Evolutionary conservation across 805 yeast genomes (phyloP).

Genomic region (Candida argentea): DNA sequence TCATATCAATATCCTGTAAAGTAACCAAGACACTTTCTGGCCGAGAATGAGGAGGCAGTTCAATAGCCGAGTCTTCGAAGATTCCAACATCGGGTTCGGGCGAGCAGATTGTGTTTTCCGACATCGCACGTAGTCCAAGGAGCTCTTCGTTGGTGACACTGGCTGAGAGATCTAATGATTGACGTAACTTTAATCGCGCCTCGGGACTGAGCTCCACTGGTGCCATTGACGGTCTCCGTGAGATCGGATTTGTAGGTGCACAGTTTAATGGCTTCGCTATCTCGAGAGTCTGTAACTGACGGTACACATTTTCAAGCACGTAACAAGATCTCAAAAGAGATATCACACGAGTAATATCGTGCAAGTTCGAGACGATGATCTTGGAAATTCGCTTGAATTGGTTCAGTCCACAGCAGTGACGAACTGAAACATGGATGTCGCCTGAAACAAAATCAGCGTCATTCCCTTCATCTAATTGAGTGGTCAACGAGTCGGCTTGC

Average conservation of each 20-base stretch:
- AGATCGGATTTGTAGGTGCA: too few relatives aligned
- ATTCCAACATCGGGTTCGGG: neutral
- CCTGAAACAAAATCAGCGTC: conserved; percentile 2
- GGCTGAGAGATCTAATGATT: conserved; percentile 23
- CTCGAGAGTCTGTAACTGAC: too few relatives aligned
- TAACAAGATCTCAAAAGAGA: conserved; percentile 23
- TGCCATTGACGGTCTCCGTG: conserved; percentile 1
- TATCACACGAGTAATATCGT: conserved; percentile 15
- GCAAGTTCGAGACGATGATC: conserved; percentile 14
- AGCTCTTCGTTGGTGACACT: conserved; percentile 32
- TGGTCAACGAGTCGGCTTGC: conserved; percentile 1
- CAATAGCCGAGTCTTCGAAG: neutral
- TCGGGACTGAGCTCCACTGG: conserved; percentile 11
- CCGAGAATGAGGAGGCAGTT: too few relatives aligned
- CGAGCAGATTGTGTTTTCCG: conserved; percentile 10
- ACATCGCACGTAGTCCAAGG: conserved; percentile 20
- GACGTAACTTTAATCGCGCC: conserved; percentile 20
- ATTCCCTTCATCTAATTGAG: conserved; percentile 5
- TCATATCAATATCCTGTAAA: too few relatives aligned
- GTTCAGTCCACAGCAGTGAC: neutral
- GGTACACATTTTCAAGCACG: conserved; percentile 14
- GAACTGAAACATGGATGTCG: neutral
- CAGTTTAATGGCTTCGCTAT: too few relatives aligned
- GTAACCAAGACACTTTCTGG: too few relatives aligned
- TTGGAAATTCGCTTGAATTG: conserved; percentile 14